Evolutionary conservation across 2,329 filamentous ascomycete genomes (phyloP).

Genomic region (Aspergillus sp.): DNA sequence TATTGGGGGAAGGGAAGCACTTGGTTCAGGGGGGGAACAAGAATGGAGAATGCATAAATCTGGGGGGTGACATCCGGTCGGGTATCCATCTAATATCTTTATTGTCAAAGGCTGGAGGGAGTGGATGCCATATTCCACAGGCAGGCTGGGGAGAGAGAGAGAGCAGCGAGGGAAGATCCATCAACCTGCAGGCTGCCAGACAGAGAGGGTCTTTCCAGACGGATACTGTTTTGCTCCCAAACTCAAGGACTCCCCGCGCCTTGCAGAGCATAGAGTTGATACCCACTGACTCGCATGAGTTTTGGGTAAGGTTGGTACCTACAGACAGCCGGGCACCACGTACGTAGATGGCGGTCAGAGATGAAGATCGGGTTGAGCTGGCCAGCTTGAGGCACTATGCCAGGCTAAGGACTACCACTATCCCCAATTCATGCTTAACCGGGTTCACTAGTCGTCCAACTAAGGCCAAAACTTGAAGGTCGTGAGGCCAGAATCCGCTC

Average conservation of each 20-base stretch:
- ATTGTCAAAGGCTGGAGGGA: background rate
- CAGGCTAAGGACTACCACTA: conserved; percentile 3
- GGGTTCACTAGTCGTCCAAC: background rate
- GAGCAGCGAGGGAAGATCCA: background rate
- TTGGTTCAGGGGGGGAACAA: background rate
- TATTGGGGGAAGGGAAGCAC: background rate
- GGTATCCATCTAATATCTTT: background rate
- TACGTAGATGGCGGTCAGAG: conserved; percentile 19
- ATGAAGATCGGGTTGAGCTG: conserved; percentile 12
- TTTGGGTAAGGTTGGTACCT: background rate
- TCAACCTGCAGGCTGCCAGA: background rate
- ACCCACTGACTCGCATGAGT: background rate
- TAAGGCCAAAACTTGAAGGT: background rate
- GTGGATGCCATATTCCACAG: background rate
- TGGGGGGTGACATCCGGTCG: conserved; percentile 1
- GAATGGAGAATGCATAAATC: background rate
- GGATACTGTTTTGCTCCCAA: too few relatives aligned
- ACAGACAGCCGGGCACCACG: background rate
- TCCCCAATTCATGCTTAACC: conserved; percentile 3
- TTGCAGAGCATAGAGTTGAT: background rate
- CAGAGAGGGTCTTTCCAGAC: background rate
- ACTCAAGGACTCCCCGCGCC: background rate
- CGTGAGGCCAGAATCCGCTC: background rate
- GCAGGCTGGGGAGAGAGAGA: background rate
- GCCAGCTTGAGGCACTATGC: conserved; percentile 3